Base-by-base conservation (phyloP, 2,329 filamentous ascomycete genomes). In the Botryotinia convoluta region DNA sequence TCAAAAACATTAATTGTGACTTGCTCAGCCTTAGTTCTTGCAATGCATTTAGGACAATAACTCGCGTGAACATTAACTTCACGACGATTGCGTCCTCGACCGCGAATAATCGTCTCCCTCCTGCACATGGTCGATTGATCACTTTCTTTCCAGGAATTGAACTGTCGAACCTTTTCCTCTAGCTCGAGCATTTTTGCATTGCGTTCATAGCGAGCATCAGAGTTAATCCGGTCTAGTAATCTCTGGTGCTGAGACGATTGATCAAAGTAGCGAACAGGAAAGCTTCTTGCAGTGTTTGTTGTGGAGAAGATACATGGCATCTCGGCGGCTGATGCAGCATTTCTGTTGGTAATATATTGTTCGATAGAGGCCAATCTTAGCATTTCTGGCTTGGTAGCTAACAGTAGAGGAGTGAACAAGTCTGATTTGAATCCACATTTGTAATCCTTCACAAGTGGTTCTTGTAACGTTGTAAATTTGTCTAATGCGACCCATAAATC, bases 401-500 rank as follows among this genome's bases (percentile, higher is more conserved):
- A 79, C 0, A 86, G 72, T 0, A 91, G 81, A 2, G 80, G 82
- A 37, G 85, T 80, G 4, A 87, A 82, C 0, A 86, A 71, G 0
- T 76, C 61, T 0, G 70, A 18, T 0, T 83, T 82, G 0, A 91
- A 78, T 6, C 84, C 84, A 0, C 85, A 82, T 10, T 83, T 78
- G 74, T 88, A 91, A 0, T 87, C 78, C 0, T 9, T 12, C 0
- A 91, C 77, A 8, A 88, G 74, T 0, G 83, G 81, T n/a, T 83
- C 81, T 0, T 80, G 72, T 1, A 72, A 22, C 1, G 83, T 80
- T 0, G 85, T 85, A 2, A 82, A 81, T 69, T 81, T 85, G 74
- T 92, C 89, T 45, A 86, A 84, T 0, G 86, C 86, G 12, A 88
- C 78, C 90, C 89, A 92, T 0, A 91, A 78, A 71, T 91, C 88